These are phyloP conservation scores for Trametes villosa DNA, from an alignment of 768 basidiomycete genomes.

Conservation along the genomic window DNA sequence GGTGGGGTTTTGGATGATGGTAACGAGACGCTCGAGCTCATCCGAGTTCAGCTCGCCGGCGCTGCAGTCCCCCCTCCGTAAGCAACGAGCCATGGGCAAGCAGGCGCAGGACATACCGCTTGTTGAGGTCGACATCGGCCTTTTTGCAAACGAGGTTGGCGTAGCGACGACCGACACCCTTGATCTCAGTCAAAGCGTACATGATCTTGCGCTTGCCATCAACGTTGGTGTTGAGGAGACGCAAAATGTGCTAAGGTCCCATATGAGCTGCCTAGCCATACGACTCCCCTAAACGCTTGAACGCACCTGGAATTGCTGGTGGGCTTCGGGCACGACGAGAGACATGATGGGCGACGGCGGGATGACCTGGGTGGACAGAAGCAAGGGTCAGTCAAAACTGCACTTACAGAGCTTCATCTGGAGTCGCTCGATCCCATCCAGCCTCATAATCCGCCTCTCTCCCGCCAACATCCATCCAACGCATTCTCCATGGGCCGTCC, in stretches of 20 bases:
- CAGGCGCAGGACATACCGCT: constrained; percentile 68
- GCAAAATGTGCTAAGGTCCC: constrained; percentile 86
- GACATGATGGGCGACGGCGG: constrained; percentile 64
- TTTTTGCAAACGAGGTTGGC: constrained; percentile 99
- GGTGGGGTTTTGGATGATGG: constrained; percentile 98
- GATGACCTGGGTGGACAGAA: constrained; percentile 1
- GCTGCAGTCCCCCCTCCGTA: constrained; percentile 45
- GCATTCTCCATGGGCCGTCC: not conserved
- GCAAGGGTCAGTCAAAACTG: constrained; percentile 14
- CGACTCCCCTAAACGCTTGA: not conserved
- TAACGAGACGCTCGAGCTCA: constrained; percentile 98
- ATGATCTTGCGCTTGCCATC: constrained; percentile 99
- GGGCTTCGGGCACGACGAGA: constrained; percentile 94
- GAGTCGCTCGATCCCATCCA: constrained; percentile 14
- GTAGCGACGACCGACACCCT: constrained; percentile 99
- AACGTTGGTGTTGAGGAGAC: constrained; percentile 99
- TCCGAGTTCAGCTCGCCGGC: constrained; percentile 99
- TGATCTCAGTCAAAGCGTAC: constrained; percentile 99
- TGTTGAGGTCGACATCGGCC: constrained; percentile 98
- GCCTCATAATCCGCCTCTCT: not conserved
- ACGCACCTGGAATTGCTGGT: constrained; percentile 92
- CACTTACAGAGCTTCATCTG: constrained; percentile 23
- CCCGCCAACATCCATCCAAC: not conserved
- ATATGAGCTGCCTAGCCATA: not conserved
- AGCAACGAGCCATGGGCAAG: not conserved